Percentiles rank a stretch among this genome's conserved stretches.
These are phyloP conservation scores for Daldinia loculata DNA, from an alignment of 495 filamentous ascomycete genomes.

Conservation along the genomic window DNA sequence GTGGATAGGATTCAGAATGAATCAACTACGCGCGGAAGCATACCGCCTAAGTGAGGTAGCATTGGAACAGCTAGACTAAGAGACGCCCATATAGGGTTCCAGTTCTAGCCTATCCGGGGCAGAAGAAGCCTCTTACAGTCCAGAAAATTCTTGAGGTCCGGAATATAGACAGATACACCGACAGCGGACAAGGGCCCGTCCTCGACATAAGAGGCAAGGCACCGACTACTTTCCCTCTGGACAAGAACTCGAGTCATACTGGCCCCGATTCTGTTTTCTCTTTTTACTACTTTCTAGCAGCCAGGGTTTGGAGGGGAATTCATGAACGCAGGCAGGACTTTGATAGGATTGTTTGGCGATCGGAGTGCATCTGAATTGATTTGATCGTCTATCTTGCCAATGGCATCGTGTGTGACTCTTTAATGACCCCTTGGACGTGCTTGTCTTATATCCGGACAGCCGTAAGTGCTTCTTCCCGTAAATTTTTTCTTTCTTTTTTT, in stretches of 20 bases:
- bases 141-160: conserved; percentile 36
- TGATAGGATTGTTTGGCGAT: conserved; percentile 57
- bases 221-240: conserved; percentile 27
- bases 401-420: not conserved
- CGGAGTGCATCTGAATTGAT: conserved; percentile 58
- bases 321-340: conserved; percentile 54
- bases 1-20: conserved; percentile 43
- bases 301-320: conserved; percentile 46
- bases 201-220: conserved; percentile 16
- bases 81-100: conserved; percentile 31
- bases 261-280: conserved; percentile 45
- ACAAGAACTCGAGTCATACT: conserved; percentile 33
- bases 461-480: not conserved
- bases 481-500: not conserved
- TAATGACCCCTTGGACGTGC: not conserved
- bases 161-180: conserved; percentile 25
- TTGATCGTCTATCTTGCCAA: conserved; percentile 44
- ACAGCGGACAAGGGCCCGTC: conserved; percentile 14
- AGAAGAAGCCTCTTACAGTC: conserved; percentile 21
- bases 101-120: conserved; percentile 24
- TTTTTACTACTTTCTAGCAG: conserved; percentile 52
- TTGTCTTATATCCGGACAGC: not conserved
- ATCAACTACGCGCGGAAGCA: conserved; percentile 37
- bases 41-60: conserved; percentile 35
- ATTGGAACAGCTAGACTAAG: conserved; percentile 28